Evolutionary conservation across 768 basidiomycete genomes (phyloP).

Genomic region (Amanita inopinata): DNA sequence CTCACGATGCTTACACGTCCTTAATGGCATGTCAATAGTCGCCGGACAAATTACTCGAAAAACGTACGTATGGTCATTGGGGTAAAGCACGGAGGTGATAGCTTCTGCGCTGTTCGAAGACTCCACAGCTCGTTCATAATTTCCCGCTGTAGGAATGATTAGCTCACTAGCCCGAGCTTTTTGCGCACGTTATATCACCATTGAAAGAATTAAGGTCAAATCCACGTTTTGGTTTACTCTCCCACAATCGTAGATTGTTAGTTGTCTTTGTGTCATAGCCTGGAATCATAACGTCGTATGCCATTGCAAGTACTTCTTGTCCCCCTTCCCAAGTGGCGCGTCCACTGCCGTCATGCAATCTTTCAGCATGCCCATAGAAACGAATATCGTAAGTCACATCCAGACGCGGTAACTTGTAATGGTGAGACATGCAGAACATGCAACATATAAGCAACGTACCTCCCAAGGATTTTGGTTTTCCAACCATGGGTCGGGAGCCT

Average conservation of each 20-base stretch:
- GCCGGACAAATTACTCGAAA: not conserved
- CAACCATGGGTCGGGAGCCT: conserved; percentile 89
- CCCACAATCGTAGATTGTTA: conserved; percentile 84
- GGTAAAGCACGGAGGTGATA: conserved; percentile 93
- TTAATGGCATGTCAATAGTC: conserved; percentile 12
- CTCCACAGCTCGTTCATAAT: conserved; percentile 86
- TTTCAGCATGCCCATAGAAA: conserved; percentile 81
- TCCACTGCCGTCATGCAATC: conserved; percentile 45
- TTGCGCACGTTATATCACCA: conserved; percentile 30
- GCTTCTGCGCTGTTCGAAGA: conserved; percentile 85
- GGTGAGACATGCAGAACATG: conserved; percentile 1
- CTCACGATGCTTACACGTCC: conserved; percentile 30
- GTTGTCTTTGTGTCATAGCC: conserved; percentile 77
- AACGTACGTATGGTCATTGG: conserved; percentile 77
- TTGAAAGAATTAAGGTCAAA: conserved; percentile 97
- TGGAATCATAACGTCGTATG: conserved; percentile 93
- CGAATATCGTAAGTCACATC: conserved; percentile 82
- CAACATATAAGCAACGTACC: conserved; percentile 14
- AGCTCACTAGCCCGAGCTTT: not conserved
- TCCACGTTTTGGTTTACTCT: conserved; percentile 77
- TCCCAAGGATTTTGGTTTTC: conserved; percentile 87
- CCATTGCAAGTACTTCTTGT: conserved; percentile 87
- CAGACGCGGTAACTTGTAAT: conserved; percentile 50
- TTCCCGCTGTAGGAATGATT: conserved; percentile 49
- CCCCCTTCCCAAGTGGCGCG: conserved; percentile 78